Evolutionary conservation across 495 filamentous ascomycete genomes (phyloP).

Genomic region (Neurospora cerealis): DNA sequence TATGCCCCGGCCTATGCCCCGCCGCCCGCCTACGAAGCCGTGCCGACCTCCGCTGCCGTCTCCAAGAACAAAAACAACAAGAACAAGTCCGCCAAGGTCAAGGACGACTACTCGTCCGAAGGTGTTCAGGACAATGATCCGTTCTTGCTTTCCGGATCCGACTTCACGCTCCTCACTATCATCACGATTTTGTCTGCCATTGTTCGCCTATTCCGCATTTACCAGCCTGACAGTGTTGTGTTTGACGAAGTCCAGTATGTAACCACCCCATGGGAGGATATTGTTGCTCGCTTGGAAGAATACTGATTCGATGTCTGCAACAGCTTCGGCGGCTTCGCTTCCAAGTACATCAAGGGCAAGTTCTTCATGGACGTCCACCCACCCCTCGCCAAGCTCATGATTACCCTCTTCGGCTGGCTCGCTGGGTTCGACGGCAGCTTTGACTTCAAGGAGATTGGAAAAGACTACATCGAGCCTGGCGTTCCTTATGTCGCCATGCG

Average conservation of each 20-base stretch:
- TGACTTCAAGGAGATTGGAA: conserved; percentile 99
- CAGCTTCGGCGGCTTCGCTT: conserved; percentile 94
- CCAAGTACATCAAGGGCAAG: conserved; percentile 94
- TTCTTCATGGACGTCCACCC: conserved; percentile 99
- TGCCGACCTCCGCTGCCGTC: not conserved
- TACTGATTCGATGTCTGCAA: conserved; percentile 13
- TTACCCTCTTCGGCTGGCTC: conserved; percentile 90
- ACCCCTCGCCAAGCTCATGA: conserved; percentile 90
- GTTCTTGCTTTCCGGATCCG: conserved; percentile 62
- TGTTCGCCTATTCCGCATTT: conserved; percentile 90
- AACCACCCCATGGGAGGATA: not conserved
- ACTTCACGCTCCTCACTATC: conserved; percentile 64
- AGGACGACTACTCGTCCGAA: conserved; percentile 52
- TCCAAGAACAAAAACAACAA: conserved; percentile 25
- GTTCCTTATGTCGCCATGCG: conserved; percentile 98
- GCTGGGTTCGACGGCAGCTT: conserved; percentile 93
- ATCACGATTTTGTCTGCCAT: conserved; percentile 66
- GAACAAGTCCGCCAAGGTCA: conserved; percentile 24
- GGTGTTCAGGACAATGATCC: conserved; percentile 63
- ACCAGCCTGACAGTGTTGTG: conserved; percentile 90
- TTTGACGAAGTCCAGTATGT: conserved; percentile 97
- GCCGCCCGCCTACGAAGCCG: not conserved
- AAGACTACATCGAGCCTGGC: conserved; percentile 89
- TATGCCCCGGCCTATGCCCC: conserved; percentile 11
- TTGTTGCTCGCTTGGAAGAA: not conserved